phyloP scores from a whole-genome alignment of 2,329 filamentous ascomycete species.

The Xylaria sp. region DNA sequence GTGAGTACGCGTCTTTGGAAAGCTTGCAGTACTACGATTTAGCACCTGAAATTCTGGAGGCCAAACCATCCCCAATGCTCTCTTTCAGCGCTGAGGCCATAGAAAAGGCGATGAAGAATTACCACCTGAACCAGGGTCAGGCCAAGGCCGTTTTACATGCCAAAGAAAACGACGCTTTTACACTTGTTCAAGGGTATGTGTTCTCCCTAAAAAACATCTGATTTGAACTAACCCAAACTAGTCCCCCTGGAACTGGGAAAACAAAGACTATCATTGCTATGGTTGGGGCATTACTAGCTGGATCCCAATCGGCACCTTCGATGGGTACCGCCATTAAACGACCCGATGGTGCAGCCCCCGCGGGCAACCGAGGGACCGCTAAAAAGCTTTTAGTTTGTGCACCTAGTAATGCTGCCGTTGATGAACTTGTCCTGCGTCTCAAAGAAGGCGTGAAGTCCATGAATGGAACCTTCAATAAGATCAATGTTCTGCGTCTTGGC shows the following conservation, averaged over 20 bases:
- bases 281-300: constrained; percentile 84
- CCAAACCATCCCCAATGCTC: constrained; percentile 88
- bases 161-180: constrained; percentile 95
- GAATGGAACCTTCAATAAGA: constrained; percentile 75
- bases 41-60: constrained; percentile 89
- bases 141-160: constrained; percentile 92
- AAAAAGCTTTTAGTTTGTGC: constrained; percentile 97
- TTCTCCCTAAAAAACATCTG: constrained; percentile 16
- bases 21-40: constrained; percentile 95
- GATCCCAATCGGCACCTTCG: constrained; percentile 54
- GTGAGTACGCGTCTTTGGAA: constrained; percentile 91
- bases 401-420: constrained; percentile 97
- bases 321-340: constrained; percentile 58
- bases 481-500: constrained; percentile 90
- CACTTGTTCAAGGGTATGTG: constrained; percentile 85
- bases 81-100: constrained; percentile 81
- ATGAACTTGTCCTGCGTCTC: constrained; percentile 92
- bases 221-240: constrained; percentile 51
- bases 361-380: constrained; percentile 51
- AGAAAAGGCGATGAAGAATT: constrained; percentile 75
- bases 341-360: constrained; percentile 50
- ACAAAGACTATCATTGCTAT: constrained; percentile 98
- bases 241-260: constrained; percentile 95
- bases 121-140: constrained; percentile 87
- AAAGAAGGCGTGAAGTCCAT: constrained; percentile 86